These are phyloP conservation scores for Hypholoma sublateritium DNA, from an alignment of 768 basidiomycete species.

Conservation along the genomic window DNA sequence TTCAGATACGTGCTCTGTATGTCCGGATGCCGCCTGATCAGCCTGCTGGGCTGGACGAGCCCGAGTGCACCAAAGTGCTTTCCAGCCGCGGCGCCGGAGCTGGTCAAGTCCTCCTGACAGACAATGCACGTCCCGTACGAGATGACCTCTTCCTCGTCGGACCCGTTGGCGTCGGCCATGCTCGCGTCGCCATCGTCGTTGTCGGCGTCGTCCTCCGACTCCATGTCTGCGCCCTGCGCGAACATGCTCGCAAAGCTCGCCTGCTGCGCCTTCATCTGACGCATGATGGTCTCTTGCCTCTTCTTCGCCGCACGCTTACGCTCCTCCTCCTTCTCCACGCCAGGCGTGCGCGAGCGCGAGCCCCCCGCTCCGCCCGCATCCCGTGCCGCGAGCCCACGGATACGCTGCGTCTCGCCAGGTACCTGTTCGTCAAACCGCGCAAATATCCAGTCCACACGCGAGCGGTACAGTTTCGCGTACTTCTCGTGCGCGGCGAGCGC, in stretches of 20 bases:
- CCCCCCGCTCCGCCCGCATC: constrained; percentile 38
- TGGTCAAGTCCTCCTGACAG: constrained; percentile 90
- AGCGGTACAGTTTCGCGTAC: constrained; percentile 63
- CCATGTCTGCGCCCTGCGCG: constrained; percentile 37
- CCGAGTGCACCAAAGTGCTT: constrained; percentile 83
- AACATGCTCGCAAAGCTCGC: constrained; percentile 81
- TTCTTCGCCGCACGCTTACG: constrained; percentile 87
- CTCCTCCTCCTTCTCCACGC: constrained; percentile 58
- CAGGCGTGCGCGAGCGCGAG: constrained; percentile 31
- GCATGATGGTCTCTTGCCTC: constrained; percentile 92
- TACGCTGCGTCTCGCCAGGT: constrained; percentile 51
- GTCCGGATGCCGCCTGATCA: constrained; percentile 79
- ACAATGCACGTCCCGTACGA: constrained; percentile 96
- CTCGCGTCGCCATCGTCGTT: constrained; percentile 19
- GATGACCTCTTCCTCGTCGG: constrained; percentile 52
- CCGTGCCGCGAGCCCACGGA: constrained; percentile 11
- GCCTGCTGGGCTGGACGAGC: constrained; percentile 82
- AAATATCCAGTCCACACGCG: constrained; percentile 78
- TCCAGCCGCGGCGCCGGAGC: constrained; percentile 34
- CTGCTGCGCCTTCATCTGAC: constrained; percentile 93
- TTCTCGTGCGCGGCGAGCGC: constrained; percentile 75
- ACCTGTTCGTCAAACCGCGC: constrained; percentile 54
- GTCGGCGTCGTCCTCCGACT: constrained; percentile 39
- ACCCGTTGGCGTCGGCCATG: constrained; percentile 52
- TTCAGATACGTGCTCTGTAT: constrained; percentile 63